A percentile compares a stretch with the other conserved stretches of the same genome.
Conservation (phyloP, 2,329 filamentous ascomycete species). For the Huntiella abstrusa region DNA sequence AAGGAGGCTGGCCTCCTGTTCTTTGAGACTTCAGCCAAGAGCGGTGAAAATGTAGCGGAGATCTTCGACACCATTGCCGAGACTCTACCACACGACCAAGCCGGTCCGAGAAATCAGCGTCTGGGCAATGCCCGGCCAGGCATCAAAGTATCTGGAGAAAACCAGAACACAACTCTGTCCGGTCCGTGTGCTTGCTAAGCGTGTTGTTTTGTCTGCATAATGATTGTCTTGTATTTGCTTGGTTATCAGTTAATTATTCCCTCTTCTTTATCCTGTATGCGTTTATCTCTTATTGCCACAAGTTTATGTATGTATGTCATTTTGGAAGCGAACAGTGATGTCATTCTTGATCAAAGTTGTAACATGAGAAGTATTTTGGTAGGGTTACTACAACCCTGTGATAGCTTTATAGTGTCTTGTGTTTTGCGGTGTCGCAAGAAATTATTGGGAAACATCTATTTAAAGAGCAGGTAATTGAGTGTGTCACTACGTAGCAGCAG, state of each 20-base stretch:
- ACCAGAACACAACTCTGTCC: constrained; percentile 35
- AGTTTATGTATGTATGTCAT: not conserved
- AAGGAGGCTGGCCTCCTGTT: constrained; percentile 85
- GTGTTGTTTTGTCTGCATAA: not conserved
- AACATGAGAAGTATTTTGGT: too few relatives aligned
- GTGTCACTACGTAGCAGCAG: too few relatives aligned
- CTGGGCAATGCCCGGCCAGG: constrained; percentile 37
- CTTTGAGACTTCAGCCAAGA: constrained; percentile 98
- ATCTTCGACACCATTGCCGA: constrained; percentile 95
- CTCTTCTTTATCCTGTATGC: constrained; percentile 4
- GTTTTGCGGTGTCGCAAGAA: too few relatives aligned
- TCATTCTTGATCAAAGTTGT: too few relatives aligned
- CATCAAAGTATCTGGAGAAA: constrained; percentile 37
- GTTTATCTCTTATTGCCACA: too few relatives aligned
- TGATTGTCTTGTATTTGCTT: constrained; percentile 4
- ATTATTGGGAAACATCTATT: too few relatives aligned
- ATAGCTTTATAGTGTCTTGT: too few relatives aligned
- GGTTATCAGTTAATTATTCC: not conserved
- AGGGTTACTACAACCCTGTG: too few relatives aligned
- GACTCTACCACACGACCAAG: constrained; percentile 92
- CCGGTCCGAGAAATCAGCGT: constrained; percentile 71
- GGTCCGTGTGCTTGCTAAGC: constrained; percentile 38
- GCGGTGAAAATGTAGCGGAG: constrained; percentile 85
- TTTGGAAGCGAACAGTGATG: too few relatives aligned
- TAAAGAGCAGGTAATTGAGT: too few relatives aligned